Percentiles rank a stretch among this genome's conserved stretches.
phyloP scores from a whole-genome alignment of 2,329 filamentous ascomycete genomes.

The Helicocarpus griseus region DNA sequence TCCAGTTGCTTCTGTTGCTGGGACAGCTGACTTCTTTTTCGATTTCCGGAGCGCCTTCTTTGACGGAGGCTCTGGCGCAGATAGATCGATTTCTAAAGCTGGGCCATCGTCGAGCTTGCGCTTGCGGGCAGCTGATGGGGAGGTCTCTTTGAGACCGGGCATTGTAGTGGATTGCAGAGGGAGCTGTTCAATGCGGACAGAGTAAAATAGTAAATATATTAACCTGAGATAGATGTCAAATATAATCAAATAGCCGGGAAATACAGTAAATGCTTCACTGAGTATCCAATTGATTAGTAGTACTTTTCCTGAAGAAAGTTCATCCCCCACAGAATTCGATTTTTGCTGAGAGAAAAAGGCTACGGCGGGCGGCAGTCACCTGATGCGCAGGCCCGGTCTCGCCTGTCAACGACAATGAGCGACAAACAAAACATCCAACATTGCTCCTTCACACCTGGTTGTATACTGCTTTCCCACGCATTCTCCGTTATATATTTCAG shows the following conservation, averaged over 20 bases:
- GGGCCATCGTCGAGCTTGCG: conserved; percentile 51
- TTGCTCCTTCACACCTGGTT: too few relatives aligned
- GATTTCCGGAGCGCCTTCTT: conserved; percentile 85
- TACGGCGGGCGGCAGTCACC: background rate
- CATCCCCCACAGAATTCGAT: too few relatives aligned
- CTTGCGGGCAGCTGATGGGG: conserved; percentile 37
- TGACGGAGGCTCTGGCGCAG: conserved; percentile 83
- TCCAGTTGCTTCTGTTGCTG: background rate
- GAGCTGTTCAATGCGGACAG: background rate
- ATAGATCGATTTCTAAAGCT: conserved; percentile 82
- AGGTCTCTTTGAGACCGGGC: conserved; percentile 3
- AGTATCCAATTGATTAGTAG: too few relatives aligned
- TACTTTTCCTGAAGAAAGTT: too few relatives aligned
- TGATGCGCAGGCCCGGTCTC: background rate
- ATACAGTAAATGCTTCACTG: too few relatives aligned
- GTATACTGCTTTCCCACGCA: too few relatives aligned
- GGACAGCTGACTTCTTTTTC: conserved; percentile 59
- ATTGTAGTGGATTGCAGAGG: background rate
- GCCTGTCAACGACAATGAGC: background rate
- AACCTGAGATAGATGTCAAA: background rate
- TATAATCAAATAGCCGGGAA: background rate
- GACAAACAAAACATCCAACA: background rate
- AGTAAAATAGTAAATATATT: background rate
- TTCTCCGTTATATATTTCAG: too few relatives aligned
- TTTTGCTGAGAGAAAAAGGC: background rate